phyloP scores from a whole-genome alignment of 148 eudicot genomes.

The Camellia japonica region DNA sequence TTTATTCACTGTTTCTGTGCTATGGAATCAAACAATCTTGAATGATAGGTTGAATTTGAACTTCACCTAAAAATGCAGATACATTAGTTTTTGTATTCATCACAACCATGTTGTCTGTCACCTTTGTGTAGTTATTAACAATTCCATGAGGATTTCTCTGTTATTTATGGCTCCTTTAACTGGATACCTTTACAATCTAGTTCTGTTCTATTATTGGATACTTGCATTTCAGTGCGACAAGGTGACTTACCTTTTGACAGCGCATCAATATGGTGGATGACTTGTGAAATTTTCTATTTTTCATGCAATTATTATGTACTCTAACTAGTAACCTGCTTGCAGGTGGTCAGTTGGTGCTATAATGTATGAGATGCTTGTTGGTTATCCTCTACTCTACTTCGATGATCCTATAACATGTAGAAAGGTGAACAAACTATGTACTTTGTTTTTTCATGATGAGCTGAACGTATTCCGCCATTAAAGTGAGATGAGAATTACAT shows the following conservation, averaged over 20 bases:
- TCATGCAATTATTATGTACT: background rate
- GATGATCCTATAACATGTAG: slow-evolving; percentile 68
- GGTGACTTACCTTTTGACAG: background rate
- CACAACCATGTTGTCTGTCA: background rate
- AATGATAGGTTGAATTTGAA: no score
- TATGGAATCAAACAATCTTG: no score
- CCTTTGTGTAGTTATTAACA: background rate
- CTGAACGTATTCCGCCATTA: background rate
- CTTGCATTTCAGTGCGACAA: background rate
- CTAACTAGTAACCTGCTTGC: slow-evolving; percentile 14
- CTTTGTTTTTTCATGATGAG: background rate
- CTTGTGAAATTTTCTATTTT: background rate
- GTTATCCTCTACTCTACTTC: slow-evolving; percentile 71
- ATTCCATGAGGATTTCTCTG: background rate
- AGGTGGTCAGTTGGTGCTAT: slow-evolving; percentile 87
- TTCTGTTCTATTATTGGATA: background rate
- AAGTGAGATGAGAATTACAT: background rate
- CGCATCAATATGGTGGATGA: background rate
- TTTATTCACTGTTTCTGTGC: no score
- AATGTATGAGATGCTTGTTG: slow-evolving; percentile 82
- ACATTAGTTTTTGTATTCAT: no score
- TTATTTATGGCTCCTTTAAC: background rate
- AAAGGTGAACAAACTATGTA: slow-evolving; percentile 38
- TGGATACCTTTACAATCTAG: background rate
- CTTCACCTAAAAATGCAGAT: no score